phyloP scores from a whole-genome alignment of 805 yeast genomes.

The Kuraishia piskuri region DNA sequence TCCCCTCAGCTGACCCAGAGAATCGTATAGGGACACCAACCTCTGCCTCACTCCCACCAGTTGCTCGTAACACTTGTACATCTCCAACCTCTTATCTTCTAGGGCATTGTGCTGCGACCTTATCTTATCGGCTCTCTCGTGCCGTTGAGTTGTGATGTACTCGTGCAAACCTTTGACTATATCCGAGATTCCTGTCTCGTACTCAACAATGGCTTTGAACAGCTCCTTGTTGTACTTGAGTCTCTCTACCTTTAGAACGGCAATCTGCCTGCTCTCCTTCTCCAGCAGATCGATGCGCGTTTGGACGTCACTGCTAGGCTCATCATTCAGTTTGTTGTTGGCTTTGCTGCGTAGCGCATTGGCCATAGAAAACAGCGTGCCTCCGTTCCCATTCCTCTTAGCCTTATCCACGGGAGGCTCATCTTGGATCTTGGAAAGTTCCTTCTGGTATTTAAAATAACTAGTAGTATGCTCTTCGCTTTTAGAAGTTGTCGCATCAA shows the following conservation, averaged over 20 bases:
- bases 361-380: not conserved
- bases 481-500: not conserved
- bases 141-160: not conserved
- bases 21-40: not conserved
- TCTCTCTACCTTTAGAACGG: conserved; percentile 2
- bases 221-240: conserved; percentile 4
- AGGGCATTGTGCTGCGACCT: not conserved
- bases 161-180: conserved; percentile 4
- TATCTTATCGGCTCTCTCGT: not conserved
- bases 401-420: not conserved
- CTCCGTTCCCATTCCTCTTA: not conserved
- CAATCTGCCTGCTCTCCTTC: conserved; percentile 1
- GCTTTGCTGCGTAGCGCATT: not conserved
- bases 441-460: not conserved
- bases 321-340: not conserved
- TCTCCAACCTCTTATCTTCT: not conserved
- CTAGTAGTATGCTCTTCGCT: not conserved
- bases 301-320: not conserved
- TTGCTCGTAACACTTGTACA: not conserved
- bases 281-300: not conserved
- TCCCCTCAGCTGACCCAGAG: not conserved
- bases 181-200: conserved; percentile 5
- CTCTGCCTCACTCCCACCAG: not conserved
- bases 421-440: not conserved
- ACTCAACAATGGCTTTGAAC: conserved; percentile 4